These are phyloP conservation scores for Cornus kousa DNA, from an alignment of 148 eudicot genomes.

Conservation along the genomic window DNA sequence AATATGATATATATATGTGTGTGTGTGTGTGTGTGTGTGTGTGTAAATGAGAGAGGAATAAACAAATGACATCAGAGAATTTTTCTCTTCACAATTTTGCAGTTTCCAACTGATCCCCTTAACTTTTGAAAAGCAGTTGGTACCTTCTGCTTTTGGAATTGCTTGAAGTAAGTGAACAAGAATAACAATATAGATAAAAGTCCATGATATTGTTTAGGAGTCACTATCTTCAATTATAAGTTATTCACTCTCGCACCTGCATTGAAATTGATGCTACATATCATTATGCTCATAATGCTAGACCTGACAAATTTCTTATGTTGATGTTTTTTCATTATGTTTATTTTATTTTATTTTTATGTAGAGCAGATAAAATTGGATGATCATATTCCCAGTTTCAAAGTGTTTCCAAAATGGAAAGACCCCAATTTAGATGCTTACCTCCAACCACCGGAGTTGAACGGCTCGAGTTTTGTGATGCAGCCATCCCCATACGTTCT, in stretches of 20 bases:
- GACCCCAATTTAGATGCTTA: slow-evolving; percentile 1
- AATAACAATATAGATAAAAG: background rate
- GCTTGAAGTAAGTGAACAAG: slow-evolving; percentile 10
- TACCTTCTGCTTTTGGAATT: slow-evolving; percentile 7
- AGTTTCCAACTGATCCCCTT: background rate
- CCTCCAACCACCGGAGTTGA: slow-evolving; percentile 42
- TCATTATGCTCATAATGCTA: too few relatives aligned
- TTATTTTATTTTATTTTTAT: too few relatives aligned
- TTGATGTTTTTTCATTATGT: background rate
- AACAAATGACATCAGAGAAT: background rate
- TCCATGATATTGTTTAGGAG: background rate
- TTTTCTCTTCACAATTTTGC: background rate
- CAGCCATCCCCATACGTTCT: slow-evolving; percentile 71
- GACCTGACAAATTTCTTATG: background rate
- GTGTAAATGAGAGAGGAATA: too few relatives aligned
- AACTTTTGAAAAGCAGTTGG: background rate
- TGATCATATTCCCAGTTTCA: background rate
- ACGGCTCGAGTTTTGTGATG: slow-evolving; percentile 43
- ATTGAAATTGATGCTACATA: background rate
- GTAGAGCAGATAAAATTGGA: background rate
- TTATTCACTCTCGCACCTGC: too few relatives aligned
- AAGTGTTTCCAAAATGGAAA: background rate
- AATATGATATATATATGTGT: too few relatives aligned
- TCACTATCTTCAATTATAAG: slow-evolving; percentile 1
- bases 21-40: too few relatives aligned